phyloP scores from a whole-genome alignment of 2,329 filamentous ascomycete genomes.

The Colletotrichum trifolii region DNA sequence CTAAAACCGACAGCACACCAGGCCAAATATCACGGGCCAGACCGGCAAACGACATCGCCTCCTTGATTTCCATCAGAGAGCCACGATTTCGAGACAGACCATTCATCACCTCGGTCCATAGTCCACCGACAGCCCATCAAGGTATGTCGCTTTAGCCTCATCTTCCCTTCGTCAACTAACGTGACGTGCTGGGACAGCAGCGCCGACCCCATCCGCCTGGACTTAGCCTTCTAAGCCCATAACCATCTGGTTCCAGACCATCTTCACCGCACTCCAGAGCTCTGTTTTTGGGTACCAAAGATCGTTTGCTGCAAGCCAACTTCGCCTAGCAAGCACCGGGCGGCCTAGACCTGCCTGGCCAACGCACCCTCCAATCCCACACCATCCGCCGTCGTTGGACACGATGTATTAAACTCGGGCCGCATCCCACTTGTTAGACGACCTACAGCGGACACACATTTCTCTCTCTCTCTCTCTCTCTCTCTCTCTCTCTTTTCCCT shows the following conservation, averaged over 20 bases:
- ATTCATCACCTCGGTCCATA: no score
- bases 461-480: not conserved
- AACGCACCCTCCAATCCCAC: conserved; percentile 5
- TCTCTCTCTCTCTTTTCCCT: not conserved
- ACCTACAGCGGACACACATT: not conserved
- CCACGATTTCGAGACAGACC: no score
- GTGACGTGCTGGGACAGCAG: not conserved
- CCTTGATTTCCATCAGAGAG: no score
- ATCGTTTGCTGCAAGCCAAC: not conserved
- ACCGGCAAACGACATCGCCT: no score
- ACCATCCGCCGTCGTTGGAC: no score
- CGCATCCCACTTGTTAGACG: conserved; percentile 12
- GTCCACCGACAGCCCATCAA: no score
- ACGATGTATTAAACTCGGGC: conserved; percentile 17
- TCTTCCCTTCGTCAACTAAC: not conserved
- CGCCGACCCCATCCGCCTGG: not conserved
- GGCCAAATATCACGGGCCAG: no score
- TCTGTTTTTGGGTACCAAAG: not conserved
- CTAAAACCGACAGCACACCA: no score
- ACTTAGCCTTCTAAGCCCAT: not conserved
- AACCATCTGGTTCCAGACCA: conserved; percentile 2
- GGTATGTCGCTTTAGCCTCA: no score
- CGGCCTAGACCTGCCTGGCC: not conserved
- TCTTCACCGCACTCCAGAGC: not conserved
- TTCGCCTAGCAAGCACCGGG: not conserved